Base-by-base conservation (phyloP, 805 yeast species). In the Candida pseudofarinosa region DNA sequence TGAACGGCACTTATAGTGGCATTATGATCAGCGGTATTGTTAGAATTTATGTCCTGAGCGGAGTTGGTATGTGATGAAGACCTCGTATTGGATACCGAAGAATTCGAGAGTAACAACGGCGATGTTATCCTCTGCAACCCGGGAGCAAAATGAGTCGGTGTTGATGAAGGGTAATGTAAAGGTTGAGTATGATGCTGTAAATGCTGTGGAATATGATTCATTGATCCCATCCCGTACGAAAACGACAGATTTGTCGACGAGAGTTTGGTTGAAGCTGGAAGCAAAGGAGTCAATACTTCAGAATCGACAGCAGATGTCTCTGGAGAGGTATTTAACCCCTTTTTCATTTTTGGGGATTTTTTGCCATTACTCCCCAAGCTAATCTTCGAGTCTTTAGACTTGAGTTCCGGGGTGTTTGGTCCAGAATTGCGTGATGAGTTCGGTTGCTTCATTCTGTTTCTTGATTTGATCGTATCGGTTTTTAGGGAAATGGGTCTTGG, bases 401-500 rank as follows among this genome's bases (percentile, higher is more conserved):
- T 78, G 37, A 77, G 59, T 54, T 77, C 80, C 0, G 83, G 83
- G 8, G 82, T 76, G 49, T 74, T 75, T 15, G 81, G 79, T 37
- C 71, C 64, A 19, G 76, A 66, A 38, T 60, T 49, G 38, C 71
- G 73, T 35, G 58, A 45, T n/a, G 57, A 45, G 43, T 58, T 55
- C 5, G 65, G 63, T 41, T 80, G 83, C 55, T 83, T 83, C 56
- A 85, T 84, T 55, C 98, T 77, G 60, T 90, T 90, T 59, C 98
- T 76, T 35, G 93, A 83, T 66, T 89, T 88, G 61, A 90, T 90
- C 20, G 90, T 89, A 66, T 90, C 96, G 8, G 97, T 88, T 62
- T 90, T 90, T 55, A 90, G 71, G 18, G 89, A 81, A 42, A 89
- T 89, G 4, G 98, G 97, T 55, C 98, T 75, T 32, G 96, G 88